Conservation (phyloP, 306 rosid genomes). For the Inga oerstediana region DNA sequence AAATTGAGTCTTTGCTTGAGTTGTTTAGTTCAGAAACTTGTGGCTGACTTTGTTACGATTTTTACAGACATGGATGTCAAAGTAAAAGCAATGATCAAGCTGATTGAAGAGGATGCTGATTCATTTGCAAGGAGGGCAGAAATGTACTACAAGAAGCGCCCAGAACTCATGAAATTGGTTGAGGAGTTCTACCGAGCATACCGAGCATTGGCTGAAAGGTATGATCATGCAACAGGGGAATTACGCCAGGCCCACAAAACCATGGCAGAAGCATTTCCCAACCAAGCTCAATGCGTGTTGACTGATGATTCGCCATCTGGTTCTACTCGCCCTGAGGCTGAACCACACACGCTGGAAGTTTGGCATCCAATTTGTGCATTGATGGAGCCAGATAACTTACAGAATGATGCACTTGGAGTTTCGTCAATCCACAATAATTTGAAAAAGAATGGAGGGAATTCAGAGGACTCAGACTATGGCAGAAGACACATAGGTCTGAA, state of each 20-base stretch:
- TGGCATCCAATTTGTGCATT: constrained; percentile 55
- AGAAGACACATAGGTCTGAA: constrained; percentile 71
- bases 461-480: constrained; percentile 45
- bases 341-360: constrained; percentile 63
- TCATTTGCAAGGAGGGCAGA: constrained; percentile 99
- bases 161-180: constrained; percentile 94
- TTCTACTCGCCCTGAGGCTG: constrained; percentile 58
- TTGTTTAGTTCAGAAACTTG: background rate
- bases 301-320: constrained; percentile 68
- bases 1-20: background rate
- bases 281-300: constrained; percentile 62
- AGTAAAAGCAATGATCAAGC: constrained; percentile 98
- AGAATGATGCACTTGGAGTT: constrained; percentile 53
- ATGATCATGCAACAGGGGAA: constrained; percentile 94
- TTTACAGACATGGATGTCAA: constrained; percentile 92
- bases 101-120: constrained; percentile 99
- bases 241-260: constrained; percentile 93
- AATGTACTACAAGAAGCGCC: constrained; percentile 98
- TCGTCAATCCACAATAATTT: constrained; percentile 46
- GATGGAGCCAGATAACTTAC: constrained; percentile 55
- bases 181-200: constrained; percentile 99
- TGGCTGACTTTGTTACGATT: constrained; percentile 26
- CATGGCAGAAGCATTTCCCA: constrained; percentile 93
- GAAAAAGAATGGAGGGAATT: constrained; percentile 45
- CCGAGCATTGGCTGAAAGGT: constrained; percentile 98